phyloP scores from a whole-genome alignment of 1,284 basidiomycete species.

The Naganishia albida region DNA sequence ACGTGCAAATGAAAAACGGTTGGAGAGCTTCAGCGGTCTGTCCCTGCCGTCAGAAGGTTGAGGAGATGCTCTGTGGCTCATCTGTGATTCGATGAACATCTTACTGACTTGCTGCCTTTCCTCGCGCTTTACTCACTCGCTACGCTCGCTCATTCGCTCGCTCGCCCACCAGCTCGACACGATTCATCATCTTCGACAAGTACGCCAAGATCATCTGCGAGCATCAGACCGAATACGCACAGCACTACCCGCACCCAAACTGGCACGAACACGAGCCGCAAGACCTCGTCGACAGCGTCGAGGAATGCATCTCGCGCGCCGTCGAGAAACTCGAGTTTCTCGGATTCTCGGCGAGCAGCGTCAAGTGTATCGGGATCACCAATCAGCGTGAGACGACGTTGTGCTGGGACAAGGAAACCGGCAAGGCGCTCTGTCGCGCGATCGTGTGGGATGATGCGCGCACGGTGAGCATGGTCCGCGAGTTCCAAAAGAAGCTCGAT shows the following conservation, averaged over 20 bases:
- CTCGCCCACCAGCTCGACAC: slow-evolving; percentile 62
- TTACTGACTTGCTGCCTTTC: background rate
- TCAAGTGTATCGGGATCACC: slow-evolving; percentile 95
- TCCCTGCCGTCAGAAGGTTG: too few species aligned
- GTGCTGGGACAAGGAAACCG: slow-evolving; percentile 87
- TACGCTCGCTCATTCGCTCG: background rate
- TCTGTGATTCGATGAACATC: background rate
- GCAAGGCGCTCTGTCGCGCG: slow-evolving; percentile 81
- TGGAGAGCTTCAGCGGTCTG: too few species aligned
- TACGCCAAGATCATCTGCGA: slow-evolving; percentile 83
- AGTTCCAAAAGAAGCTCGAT: slow-evolving; percentile 72
- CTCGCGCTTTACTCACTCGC: background rate
- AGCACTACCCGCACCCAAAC: slow-evolving; percentile 84
- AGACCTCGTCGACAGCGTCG: slow-evolving; percentile 77
- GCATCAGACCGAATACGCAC: slow-evolving; percentile 86
- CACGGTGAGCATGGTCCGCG: slow-evolving; percentile 77
- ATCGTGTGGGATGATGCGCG: slow-evolving; percentile 97
- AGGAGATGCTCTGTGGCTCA: too few species aligned
- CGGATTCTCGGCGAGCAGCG: slow-evolving; percentile 70
- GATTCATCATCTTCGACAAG: slow-evolving; percentile 92
- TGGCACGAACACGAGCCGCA: slow-evolving; percentile 96
- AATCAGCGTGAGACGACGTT: slow-evolving; percentile 97
- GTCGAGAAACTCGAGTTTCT: slow-evolving; percentile 70
- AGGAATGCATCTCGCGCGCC: slow-evolving; percentile 74
- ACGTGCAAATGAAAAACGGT: too few species aligned